Conservation (phyloP, 306 rosid species). For the Castanea mollissima region DNA sequence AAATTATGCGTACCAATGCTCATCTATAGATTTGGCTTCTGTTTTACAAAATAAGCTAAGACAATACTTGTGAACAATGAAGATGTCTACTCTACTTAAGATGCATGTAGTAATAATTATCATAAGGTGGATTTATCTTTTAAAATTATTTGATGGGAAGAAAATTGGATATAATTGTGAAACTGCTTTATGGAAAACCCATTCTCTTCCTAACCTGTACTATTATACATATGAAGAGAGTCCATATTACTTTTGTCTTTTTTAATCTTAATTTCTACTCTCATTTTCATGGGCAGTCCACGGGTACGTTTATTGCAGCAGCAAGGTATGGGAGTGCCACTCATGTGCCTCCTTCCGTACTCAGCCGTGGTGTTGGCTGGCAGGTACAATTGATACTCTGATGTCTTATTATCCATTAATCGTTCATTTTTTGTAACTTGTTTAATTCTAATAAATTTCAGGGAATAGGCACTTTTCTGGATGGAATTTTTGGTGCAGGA, state of each 20-base stretch:
- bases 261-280: conserved; percentile 15
- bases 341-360: conserved; percentile 70
- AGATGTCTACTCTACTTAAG: no score
- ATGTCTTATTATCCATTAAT: neutral
- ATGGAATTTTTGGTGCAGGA: conserved; percentile 74
- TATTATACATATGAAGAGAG: neutral
- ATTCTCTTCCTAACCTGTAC: neutral
- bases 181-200: neutral
- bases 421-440: conserved; percentile 1
- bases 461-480: conserved; percentile 74
- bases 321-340: conserved; percentile 90
- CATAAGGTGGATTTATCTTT: no score
- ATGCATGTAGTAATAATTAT: no score
- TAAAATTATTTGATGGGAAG: neutral
- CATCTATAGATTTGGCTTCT: neutral
- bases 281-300: conserved; percentile 50
- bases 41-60: no score
- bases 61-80: no score
- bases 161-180: neutral
- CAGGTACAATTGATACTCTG: conserved; percentile 50
- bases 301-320: conserved; percentile 80
- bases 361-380: conserved; percentile 90
- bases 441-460: conserved; percentile 32
- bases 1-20: neutral
- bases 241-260: conserved; percentile 1